phyloP scores from a whole-genome alignment of 1,284 basidiomycete species.

The Microbotryum violaceum region DNA sequence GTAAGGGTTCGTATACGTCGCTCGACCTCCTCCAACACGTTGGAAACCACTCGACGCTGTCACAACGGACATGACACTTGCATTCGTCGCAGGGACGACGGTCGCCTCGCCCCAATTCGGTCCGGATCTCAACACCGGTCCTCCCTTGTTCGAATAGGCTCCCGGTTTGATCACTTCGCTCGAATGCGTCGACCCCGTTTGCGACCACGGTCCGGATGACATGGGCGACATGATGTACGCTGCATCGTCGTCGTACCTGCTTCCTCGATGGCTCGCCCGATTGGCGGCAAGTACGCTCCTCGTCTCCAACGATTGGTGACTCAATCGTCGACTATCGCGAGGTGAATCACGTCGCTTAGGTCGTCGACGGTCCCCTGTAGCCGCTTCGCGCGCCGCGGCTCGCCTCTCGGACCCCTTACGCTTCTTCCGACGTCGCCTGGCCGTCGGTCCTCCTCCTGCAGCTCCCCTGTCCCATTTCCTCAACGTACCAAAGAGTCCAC shows the following conservation, averaged over 20 bases:
- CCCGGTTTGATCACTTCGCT: conserved; percentile 21
- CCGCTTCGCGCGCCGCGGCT: not conserved
- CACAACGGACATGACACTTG: conserved; percentile 19
- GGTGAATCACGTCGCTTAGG: conserved; percentile 51
- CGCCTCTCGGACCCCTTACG: conserved; percentile 1
- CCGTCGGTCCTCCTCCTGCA: not conserved
- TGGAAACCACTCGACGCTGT: conserved; percentile 58
- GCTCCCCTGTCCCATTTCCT: conserved; percentile 38
- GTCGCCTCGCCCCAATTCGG: conserved; percentile 4
- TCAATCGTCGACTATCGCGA: conserved; percentile 65
- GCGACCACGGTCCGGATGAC: conserved; percentile 43
- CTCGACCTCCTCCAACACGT: conserved; percentile 65
- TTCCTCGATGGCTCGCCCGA: conserved; percentile 47
- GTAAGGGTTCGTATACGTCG: conserved; percentile 38
- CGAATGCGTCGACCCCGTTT: conserved; percentile 28
- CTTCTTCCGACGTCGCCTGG: not conserved
- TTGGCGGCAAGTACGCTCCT: too few species aligned
- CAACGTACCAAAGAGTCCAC: conserved; percentile 70
- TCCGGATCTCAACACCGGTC: conserved; percentile 14
- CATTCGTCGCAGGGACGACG: conserved; percentile 34
- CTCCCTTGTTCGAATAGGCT: conserved; percentile 28
- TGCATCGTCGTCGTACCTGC: conserved; percentile 66
- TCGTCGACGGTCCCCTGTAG: not conserved
- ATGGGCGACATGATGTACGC: conserved; percentile 75
- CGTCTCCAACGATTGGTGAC: too few species aligned